Conservation (phyloP, 1,284 basidiomycete genomes). For the Ustilago nuda region DNA sequence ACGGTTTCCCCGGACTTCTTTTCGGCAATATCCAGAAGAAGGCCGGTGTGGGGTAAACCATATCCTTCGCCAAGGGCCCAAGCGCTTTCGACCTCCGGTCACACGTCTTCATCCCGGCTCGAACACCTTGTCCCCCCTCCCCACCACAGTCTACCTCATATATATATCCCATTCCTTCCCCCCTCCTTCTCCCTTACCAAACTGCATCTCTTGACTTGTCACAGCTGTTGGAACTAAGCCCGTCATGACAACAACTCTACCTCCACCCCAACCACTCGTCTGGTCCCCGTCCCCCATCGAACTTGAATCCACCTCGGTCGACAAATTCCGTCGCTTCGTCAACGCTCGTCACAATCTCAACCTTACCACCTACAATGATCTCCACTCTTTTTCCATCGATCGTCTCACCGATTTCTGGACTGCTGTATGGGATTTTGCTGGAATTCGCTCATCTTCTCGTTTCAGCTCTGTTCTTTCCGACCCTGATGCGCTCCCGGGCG, state of each 20-base stretch:
- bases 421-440: conserved; percentile 47
- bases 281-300: conserved; percentile 38
- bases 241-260: conserved; percentile 13
- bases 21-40: neutral
- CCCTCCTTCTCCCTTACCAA: neutral
- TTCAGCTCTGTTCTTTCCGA: conserved; percentile 44
- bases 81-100: neutral
- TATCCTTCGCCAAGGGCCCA: too few relatives aligned
- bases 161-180: neutral
- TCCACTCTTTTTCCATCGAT: conserved; percentile 52
- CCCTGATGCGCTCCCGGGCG: conserved; percentile 43
- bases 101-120: neutral
- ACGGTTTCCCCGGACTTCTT: neutral
- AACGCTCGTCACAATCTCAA: conserved; percentile 41
- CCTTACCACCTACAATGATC: conserved; percentile 45
- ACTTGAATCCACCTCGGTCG: conserved; percentile 32
- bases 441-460: conserved; percentile 35
- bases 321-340: conserved; percentile 50
- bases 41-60: neutral
- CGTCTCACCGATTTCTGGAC: conserved; percentile 48
- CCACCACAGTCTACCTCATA: neutral
- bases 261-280: conserved; percentile 32
- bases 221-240: too few relatives aligned
- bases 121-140: neutral
- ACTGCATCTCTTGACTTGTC: neutral